Evolutionary conservation across 2,329 filamentous ascomycete genomes (phyloP), one percentile per base, ranked within the genome.

Genomic region (Fusarium compactum): DNA sequence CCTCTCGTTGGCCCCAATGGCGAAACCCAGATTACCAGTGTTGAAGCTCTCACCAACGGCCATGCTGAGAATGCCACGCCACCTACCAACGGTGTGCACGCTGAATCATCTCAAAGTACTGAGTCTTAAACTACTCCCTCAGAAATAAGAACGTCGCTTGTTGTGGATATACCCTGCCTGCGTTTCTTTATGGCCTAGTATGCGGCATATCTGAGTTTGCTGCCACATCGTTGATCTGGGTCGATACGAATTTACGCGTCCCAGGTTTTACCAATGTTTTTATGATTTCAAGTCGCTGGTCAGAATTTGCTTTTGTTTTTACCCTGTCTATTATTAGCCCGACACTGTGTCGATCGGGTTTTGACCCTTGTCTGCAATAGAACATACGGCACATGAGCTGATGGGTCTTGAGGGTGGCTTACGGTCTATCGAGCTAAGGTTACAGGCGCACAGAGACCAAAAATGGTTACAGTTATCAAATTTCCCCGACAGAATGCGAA

Each of bases 21-120:
- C n/a, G 65, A 69, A 38, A 48, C 41, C 27, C 69, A 65, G 43
- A 16, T 50, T 16, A 47, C 57, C 58, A 67, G 64, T 34, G 43
- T 55, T 27, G 65, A 64, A 22, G 64, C 52, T 50, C 48, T 67
- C 16, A 48, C 69, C 22, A 77, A 77, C 44, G 73, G 76, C 24
- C 68, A 73, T 29, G 57, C 62, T 32, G 68, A 71, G 15, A 58
- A 64, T 32, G 22, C 60, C 30, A 43, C 55, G n/a, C 65, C 74
- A 12, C 64, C 72, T 51, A 71, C 69, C 3, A 79, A 79, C 50
- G 78, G 78, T 29, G 72, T 75, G n/a, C 76, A 79, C 63, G 51
- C 62, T 38, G 72, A 73, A 51, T 56, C 58, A 25, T 50, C 55
- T 38, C 41, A 63, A 38, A 44, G 41, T 29, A 50, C 57, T 27